A percentile compares a stretch with the other conserved stretches of the same genome.
Conservation (phyloP, 192 early-diverging fungal genomes). For the Entomortierella lignicola region DNA sequence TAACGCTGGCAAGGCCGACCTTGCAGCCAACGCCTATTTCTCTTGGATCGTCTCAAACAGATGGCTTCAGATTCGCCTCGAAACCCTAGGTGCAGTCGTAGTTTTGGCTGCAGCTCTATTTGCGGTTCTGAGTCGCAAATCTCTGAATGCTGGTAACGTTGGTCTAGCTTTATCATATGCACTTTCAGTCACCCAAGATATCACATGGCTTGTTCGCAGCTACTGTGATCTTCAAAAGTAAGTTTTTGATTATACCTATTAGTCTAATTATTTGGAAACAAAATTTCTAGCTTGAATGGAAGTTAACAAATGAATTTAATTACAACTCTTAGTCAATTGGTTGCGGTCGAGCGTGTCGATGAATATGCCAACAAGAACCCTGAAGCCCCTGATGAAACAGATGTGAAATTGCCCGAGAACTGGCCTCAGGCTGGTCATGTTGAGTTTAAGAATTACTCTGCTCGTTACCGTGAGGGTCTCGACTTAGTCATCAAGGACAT, state of each 20-base stretch:
- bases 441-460: neutral
- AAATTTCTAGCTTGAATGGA: too few relatives aligned
- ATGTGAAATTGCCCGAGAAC: neutral
- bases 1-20: slow-evolving; percentile 44
- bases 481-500: neutral
- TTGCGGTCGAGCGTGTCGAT: neutral
- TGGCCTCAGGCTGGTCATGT: slow-evolving; percentile 1
- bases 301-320: too few relatives aligned
- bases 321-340: neutral
- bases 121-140: slow-evolving; percentile 62
- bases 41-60: slow-evolving; percentile 78
- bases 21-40: slow-evolving; percentile 74
- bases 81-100: slow-evolving; percentile 79
- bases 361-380: neutral
- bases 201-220: neutral
- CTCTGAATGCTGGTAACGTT: neutral
- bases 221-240: neutral
- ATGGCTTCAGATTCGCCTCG: slow-evolving; percentile 84
- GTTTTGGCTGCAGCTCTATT: slow-evolving; percentile 83
- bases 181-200: neutral
- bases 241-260: neutral
- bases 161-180: neutral
- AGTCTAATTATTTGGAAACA: too few relatives aligned
- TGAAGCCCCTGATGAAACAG: neutral
- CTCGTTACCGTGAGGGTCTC: neutral